Conservation (phyloP, 352 stramenopile genomes). For the Pythium apleroticum region DNA sequence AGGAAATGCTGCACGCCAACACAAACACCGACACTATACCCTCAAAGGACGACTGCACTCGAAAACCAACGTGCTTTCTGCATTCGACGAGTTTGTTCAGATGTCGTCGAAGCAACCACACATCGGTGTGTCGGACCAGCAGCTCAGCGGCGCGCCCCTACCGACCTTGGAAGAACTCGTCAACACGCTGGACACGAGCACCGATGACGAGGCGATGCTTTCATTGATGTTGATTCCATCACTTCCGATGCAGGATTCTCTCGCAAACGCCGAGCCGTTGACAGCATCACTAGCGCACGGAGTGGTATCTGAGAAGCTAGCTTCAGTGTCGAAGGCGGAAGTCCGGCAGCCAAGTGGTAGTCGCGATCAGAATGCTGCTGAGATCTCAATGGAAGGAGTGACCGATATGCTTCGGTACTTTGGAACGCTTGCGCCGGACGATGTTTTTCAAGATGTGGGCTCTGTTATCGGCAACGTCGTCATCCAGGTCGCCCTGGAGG, state of each 20-base stretch:
- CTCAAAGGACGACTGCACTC: neutral
- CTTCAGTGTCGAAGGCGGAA: neutral
- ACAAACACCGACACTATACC: neutral
- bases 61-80: neutral
- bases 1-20: neutral
- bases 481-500: neutral
- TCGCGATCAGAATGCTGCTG: neutral
- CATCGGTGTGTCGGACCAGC: neutral
- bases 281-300: neutral
- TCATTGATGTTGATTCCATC: too few species aligned
- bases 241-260: too few species aligned
- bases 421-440: neutral
- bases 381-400: neutral
- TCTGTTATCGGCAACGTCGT: neutral
- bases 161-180: neutral
- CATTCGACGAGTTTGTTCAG: neutral
- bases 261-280: too few species aligned
- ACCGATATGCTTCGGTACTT: neutral
- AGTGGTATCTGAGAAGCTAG: neutral
- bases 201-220: too few species aligned
- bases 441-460: neutral
- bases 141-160: too few species aligned
- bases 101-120: neutral
- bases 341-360: neutral
- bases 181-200: too few species aligned